A percentile compares a stretch with the other conserved stretches of the same genome.
Evolutionary conservation across 371 early-diverging fungal species (phyloP).

Genomic region (Syncephalis fuscata): DNA sequence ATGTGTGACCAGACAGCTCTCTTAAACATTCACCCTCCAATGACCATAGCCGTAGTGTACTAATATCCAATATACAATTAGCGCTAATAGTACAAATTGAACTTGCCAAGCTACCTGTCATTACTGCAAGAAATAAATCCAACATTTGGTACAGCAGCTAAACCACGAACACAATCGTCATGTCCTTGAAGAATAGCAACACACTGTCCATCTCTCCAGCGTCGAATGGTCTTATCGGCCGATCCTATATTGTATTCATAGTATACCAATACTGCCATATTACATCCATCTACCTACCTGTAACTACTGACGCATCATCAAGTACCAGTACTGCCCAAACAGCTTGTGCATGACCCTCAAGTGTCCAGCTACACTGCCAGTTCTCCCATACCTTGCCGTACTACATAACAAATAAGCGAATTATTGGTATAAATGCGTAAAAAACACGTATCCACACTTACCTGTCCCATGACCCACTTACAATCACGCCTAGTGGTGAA

Average conservation of each 20-base stretch:
- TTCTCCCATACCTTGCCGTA: conserved; percentile 80
- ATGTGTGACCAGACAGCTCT: conserved; percentile 74
- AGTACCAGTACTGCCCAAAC: conserved; percentile 82
- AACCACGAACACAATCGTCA: conserved; percentile 74
- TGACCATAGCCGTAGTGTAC: conserved; percentile 69
- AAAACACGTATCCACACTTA: conserved; percentile 12
- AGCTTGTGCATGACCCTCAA: conserved; percentile 72
- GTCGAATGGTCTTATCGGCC: conserved; percentile 82
- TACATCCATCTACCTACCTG: conserved; percentile 32
- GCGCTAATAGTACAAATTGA: neutral
- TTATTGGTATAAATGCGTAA: conserved; percentile 3
- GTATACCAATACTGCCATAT: neutral
- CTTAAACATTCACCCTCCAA: conserved; percentile 52
- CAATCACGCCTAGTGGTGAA: conserved; percentile 41
- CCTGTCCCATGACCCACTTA: conserved; percentile 97
- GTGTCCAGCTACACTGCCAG: conserved; percentile 39
- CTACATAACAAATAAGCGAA: conserved; percentile 18
- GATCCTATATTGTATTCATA: conserved; percentile 34
- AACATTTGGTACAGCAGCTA: conserved; percentile 37
- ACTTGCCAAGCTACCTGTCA: conserved; percentile 40
- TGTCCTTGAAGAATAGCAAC: conserved; percentile 69
- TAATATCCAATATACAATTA: conserved; percentile 7
- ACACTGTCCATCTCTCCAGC: conserved; percentile 65
- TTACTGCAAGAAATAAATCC: conserved; percentile 81
- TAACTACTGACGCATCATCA: conserved; percentile 51